phyloP scores from a whole-genome alignment of 192 early-diverging fungal genomes.

The Podila epicladia region DNA sequence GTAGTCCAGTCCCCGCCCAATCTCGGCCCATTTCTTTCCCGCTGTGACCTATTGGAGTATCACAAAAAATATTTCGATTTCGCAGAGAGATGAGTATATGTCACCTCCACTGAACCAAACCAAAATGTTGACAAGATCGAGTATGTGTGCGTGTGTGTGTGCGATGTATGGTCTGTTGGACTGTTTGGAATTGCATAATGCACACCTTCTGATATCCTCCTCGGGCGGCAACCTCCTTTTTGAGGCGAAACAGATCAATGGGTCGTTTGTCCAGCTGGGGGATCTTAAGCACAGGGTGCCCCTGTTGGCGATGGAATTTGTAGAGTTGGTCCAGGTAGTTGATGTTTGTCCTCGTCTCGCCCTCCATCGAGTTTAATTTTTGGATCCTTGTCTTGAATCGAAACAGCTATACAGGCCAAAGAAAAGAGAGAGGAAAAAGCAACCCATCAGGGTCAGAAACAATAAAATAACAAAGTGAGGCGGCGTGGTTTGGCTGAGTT shows the following conservation, averaged over 20 bases:
- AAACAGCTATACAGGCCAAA: constrained; percentile 68
- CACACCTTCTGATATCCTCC: constrained; percentile 79
- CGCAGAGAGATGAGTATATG: too few species aligned
- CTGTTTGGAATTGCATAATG: neutral
- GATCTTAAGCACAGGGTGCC: constrained; percentile 76
- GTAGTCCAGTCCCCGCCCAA: constrained; percentile 78
- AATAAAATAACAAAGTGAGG: too few species aligned
- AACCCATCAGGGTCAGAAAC: too few species aligned
- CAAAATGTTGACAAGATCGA: neutral
- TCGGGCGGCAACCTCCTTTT: constrained; percentile 80
- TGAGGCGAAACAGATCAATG: constrained; percentile 84
- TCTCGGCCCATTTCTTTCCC: constrained; percentile 87
- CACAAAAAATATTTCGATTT: too few species aligned
- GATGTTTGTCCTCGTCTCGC: constrained; percentile 82
- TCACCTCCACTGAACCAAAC: too few species aligned
- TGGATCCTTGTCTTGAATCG: constrained; percentile 91
- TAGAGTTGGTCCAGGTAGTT: constrained; percentile 93
- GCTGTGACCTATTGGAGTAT: constrained; percentile 64
- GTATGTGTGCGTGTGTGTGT: too few species aligned
- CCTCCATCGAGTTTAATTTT: constrained; percentile 93
- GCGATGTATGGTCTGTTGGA: neutral
- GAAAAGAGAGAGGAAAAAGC: neutral
- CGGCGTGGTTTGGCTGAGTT: too few species aligned
- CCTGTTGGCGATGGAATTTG: constrained; percentile 86
- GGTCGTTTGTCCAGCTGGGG: constrained; percentile 89